Evolutionary conservation across 345 rosid species (phyloP).

Genomic region (Populus pruinosa): DNA sequence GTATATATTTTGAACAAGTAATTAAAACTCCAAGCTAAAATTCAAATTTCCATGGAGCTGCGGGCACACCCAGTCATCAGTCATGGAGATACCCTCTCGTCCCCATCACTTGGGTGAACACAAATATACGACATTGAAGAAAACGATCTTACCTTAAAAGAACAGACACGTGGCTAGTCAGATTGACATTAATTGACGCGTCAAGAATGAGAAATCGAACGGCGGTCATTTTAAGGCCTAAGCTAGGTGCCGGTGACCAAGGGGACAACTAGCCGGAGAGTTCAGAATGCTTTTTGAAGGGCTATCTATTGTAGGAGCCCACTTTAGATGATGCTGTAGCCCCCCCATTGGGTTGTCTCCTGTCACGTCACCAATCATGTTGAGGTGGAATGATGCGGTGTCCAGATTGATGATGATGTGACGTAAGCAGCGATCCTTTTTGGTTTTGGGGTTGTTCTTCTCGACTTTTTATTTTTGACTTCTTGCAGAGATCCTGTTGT

Average conservation of each 20-base stretch:
- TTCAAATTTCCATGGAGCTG: too few relatives aligned
- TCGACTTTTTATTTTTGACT: neutral
- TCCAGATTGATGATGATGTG: conserved; percentile 27
- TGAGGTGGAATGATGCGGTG: conserved; percentile 28
- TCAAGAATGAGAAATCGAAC: conserved; percentile 12
- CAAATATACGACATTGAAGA: neutral
- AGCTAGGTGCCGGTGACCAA: conserved; percentile 22
- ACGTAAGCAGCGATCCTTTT: conserved; percentile 22
- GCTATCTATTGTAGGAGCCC: conserved; percentile 5
- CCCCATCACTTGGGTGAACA: neutral
- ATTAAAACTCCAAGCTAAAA: too few relatives aligned
- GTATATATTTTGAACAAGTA: too few relatives aligned
- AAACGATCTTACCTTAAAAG: neutral
- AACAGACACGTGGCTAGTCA: conserved; percentile 24
- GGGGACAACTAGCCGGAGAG: conserved; percentile 46
- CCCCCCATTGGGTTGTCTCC: neutral
- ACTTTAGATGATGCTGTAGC: neutral
- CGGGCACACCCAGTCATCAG: neutral
- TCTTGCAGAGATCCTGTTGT: neutral
- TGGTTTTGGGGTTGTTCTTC: neutral
- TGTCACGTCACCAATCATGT: conserved; percentile 32
- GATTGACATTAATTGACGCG: conserved; percentile 17
- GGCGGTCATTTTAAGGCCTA: conserved; percentile 28
- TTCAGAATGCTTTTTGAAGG: conserved; percentile 26
- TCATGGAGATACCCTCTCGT: too few relatives aligned